Conservation (phyloP, 2,329 filamentous ascomycete genomes). For the Penicillium sp. region DNA sequence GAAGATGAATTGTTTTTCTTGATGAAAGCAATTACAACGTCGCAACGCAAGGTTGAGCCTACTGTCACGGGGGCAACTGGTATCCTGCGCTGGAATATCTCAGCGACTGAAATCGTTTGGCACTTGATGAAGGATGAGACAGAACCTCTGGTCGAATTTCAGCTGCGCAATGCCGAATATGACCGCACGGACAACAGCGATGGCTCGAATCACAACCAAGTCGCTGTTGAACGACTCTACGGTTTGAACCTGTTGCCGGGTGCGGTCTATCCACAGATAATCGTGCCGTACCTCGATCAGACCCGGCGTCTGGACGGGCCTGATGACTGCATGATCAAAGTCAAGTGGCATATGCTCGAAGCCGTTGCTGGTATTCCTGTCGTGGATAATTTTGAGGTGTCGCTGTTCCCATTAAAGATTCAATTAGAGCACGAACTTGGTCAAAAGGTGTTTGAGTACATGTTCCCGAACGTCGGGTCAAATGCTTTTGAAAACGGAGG, state of each 20-base stretch:
- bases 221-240: slow-evolving; percentile 85
- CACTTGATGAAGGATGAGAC: slow-evolving; percentile 87
- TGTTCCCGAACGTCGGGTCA: slow-evolving; percentile 83
- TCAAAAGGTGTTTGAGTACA: slow-evolving; percentile 93
- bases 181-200: slow-evolving; percentile 97
- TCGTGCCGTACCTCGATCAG: slow-evolving; percentile 82
- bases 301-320: slow-evolving; percentile 60
- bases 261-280: slow-evolving; percentile 94
- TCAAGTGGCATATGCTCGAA: slow-evolving; percentile 98
- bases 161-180: slow-evolving; percentile 88
- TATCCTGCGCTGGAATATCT: slow-evolving; percentile 87
- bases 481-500: slow-evolving; percentile 54
- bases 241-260: slow-evolving; percentile 89
- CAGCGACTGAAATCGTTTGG: slow-evolving; percentile 96
- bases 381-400: slow-evolving; percentile 95
- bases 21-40: slow-evolving; percentile 99
- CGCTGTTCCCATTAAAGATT: slow-evolving; percentile 88
- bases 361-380: slow-evolving; percentile 97
- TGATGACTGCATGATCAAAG: slow-evolving; percentile 83
- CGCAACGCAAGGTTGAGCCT: slow-evolving; percentile 79
- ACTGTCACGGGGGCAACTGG: slow-evolving; percentile 73
- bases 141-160: slow-evolving; percentile 88
- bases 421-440: slow-evolving; percentile 92
- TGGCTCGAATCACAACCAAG: slow-evolving; percentile 90
- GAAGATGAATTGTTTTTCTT: slow-evolving; percentile 99